Evolutionary conservation across 345 rosid genomes (phyloP), one percentile per base, ranked within the genome.

Genomic region (Euphorbia tirucalli): DNA sequence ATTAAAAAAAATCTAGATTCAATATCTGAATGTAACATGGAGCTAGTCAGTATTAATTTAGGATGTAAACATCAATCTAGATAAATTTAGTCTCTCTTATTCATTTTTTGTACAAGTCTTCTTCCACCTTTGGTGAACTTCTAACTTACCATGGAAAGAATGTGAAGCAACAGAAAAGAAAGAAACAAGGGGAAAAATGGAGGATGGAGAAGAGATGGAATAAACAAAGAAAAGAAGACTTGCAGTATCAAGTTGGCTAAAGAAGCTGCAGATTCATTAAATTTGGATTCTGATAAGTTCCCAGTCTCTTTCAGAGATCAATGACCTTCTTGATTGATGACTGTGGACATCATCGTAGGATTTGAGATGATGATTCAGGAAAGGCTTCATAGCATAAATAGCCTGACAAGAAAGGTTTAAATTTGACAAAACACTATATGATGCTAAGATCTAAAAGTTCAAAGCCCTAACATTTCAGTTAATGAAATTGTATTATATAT

Each of bases 21-120:
- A 72, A 48, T 28, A 19, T 59, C 44, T 71, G 16, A 31, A 57
- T 50, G 14, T 62, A 50, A 13, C n/a, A 62, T 46, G 71, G 19
- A n/a, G 1, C 49, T 67, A 68, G 44, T 13, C 50, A 52, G 30
- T 44, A 43, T 49, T 50, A 22, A 41, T 39, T 24, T 31, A 31
- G 48, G 59, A 49, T 41, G 43, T 65, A 11, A 70, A 14, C 21
- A 31, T 44, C 50, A 67, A 24, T 35, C 31, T 25, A 35, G 62
- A 24, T 35, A 55, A 44, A 28, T 22, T 37, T 54, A 35, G 49
- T 24, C 24, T 21, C 62, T 68, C 46, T 54, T 14, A 35, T 60
- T 49, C 16, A 16, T 66, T 50, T 66, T 10, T 19, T 52, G 31
- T 35, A 54, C 16, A 64, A 27, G 15, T 13, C 52, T 43, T 43